phyloP scores from a whole-genome alignment of 164 flowering plant genomes.

The Tetracentron sinense region DNA sequence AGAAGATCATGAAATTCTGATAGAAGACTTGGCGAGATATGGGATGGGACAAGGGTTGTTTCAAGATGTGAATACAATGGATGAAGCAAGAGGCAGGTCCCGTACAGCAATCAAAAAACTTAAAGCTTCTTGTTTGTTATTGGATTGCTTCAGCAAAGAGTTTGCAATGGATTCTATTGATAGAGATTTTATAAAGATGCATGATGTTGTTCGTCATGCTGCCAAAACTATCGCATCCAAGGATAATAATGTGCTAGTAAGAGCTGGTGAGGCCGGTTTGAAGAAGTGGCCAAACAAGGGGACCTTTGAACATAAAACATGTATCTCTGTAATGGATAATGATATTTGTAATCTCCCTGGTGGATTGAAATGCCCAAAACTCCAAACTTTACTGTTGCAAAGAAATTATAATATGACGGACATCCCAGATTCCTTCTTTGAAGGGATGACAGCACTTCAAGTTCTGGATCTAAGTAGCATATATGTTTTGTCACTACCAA shows the following conservation, averaged over 20 bases:
- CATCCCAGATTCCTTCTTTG: conserved; percentile 1
- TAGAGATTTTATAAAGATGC: too few relatives aligned
- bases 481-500: background rate
- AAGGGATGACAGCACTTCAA: conserved; percentile 2
- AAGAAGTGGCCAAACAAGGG: background rate
- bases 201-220: too few relatives aligned
- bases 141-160: too few relatives aligned
- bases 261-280: background rate
- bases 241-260: background rate
- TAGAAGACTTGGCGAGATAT: too few relatives aligned
- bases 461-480: background rate
- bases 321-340: conserved; percentile 4
- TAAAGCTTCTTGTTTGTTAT: too few relatives aligned
- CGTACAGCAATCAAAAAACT: too few relatives aligned
- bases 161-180: too few relatives aligned
- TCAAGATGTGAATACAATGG: too few relatives aligned
- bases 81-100: too few relatives aligned
- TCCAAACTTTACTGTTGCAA: background rate
- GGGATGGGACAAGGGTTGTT: too few relatives aligned
- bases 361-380: conserved; percentile 5
- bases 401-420: background rate
- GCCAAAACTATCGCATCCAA: too few relatives aligned
- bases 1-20: too few relatives aligned
- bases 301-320: background rate
- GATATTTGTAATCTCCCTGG: conserved; percentile 1